Conservation (phyloP, 768 basidiomycete genomes). For the Suillus discolor region DNA sequence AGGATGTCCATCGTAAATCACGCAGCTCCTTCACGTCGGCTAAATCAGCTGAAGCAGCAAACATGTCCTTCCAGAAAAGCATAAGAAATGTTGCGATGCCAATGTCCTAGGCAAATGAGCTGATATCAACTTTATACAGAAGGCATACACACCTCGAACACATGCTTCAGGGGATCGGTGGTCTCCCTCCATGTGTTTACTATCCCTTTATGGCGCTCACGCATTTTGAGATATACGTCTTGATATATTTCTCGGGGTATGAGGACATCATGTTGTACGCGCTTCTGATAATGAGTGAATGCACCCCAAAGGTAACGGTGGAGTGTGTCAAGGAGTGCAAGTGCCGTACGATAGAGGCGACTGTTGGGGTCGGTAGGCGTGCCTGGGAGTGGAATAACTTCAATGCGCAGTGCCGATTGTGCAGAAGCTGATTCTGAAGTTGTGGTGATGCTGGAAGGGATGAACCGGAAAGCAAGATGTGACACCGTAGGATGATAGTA, state of each 20-base stretch:
- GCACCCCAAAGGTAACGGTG: constrained; percentile 91
- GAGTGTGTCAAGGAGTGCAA: constrained; percentile 78
- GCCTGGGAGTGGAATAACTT: constrained; percentile 51
- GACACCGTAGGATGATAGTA: constrained; percentile 89
- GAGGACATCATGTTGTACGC: constrained; percentile 80
- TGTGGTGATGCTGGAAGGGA: constrained; percentile 35
- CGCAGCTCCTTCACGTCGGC: constrained; percentile 7
- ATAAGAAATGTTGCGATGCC: constrained; percentile 94
- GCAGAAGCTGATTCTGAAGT: constrained; percentile 20
- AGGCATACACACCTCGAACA: constrained; percentile 69
- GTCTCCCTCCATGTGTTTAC: constrained; percentile 76
- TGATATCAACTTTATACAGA: not conserved
- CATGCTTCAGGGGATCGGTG: constrained; percentile 88
- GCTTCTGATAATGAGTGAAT: constrained; percentile 81
- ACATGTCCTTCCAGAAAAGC: constrained; percentile 85
- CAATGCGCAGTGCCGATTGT: constrained; percentile 48
- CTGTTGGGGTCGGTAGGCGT: constrained; percentile 53
- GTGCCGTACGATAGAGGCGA: constrained; percentile 77
- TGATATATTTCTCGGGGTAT: constrained; percentile 81
- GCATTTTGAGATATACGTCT: constrained; percentile 86
- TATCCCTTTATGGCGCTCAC: constrained; percentile 80
- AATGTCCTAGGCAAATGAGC: constrained; percentile 63
- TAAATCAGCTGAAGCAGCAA: constrained; percentile 24
- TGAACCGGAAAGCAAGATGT: constrained; percentile 82
- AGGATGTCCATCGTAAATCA: constrained; percentile 60